Evolutionary conservation across 2,329 filamentous ascomycete species (phyloP), one percentile per base, ranked within the genome.

Genomic region (Aspergillus quadricinctus): DNA sequence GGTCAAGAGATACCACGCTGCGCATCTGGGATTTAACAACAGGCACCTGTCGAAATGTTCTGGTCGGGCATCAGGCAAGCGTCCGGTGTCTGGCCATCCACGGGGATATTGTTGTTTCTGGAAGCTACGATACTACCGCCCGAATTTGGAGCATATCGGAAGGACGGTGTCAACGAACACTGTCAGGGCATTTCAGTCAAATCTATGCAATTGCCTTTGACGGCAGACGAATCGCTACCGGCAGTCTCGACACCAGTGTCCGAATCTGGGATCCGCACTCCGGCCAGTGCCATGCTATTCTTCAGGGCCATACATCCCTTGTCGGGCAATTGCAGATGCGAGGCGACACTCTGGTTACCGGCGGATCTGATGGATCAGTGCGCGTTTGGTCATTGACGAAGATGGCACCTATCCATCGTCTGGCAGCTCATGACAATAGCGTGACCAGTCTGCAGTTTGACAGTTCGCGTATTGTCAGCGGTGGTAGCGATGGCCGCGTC

Each of bases 151-250:
- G 90, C 73, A 97, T 99, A 52, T 96, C 91, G 1, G 90, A 97
- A 75, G 94, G 94, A 29, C 87, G 91, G 60, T 99, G 94, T 72
- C 78, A 97, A 54, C 88, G 93, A 64, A 97, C 92, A 0, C 81
- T 99, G 41, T 87, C 88, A 48, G 94, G 94, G 0, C 94, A 99
- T 75, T 99, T 97, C 76, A 97, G 93, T 71, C 94, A 99, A 71
- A 99, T 99, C 57, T 99, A 99, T 72, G 94, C 94, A 21, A 96
- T 99, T 70, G 94, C 94, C 1, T 99, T 97, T 74, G 94, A 99
- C 71, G 94, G 94, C 41, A 87, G 88, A 64, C 85, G 92, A 61
- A 92, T 99, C 56, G 93, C 95, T 37, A 99, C 94, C 9, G 94
- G 94, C 52, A 97, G 92, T 73, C 79, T 99, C 59, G 94, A 99